A percentile compares a stretch with the other conserved stretches of the same genome.
phyloP scores from a whole-genome alignment of 2,329 filamentous ascomycete genomes.

The Scedosporium minutisporum region DNA sequence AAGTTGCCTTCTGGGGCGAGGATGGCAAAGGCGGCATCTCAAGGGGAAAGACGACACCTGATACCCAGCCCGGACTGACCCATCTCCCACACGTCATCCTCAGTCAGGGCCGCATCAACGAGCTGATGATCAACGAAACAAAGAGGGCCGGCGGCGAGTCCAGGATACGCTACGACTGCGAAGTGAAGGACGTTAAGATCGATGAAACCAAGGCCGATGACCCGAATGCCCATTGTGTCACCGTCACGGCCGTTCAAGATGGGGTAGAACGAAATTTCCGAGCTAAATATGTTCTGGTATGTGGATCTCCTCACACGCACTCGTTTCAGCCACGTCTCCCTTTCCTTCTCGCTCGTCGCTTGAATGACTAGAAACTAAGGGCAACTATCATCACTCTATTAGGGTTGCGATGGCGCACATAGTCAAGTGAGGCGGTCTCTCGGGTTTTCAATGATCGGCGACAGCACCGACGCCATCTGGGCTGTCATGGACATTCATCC shows the following conservation, averaged over 20 bases:
- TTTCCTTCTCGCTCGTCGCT: background rate
- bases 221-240: slow-evolving; percentile 30
- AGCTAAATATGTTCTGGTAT: slow-evolving; percentile 43
- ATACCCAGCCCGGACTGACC: slow-evolving; percentile 42
- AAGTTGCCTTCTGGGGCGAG: slow-evolving; percentile 45
- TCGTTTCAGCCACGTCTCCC: slow-evolving; percentile 3
- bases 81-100: slow-evolving; percentile 47
- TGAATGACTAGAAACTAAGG: background rate
- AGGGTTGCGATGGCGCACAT: slow-evolving; percentile 38
- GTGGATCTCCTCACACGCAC: slow-evolving; percentile 11
- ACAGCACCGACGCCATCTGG: slow-evolving; percentile 46
- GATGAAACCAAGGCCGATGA: slow-evolving; percentile 29
- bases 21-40: slow-evolving; percentile 25
- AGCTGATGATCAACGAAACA: slow-evolving; percentile 43
- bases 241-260: slow-evolving; percentile 26
- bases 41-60: slow-evolving; percentile 37
- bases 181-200: slow-evolving; percentile 40
- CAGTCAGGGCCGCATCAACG: slow-evolving; percentile 46
- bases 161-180: slow-evolving; percentile 44
- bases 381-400: background rate
- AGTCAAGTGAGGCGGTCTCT: slow-evolving; percentile 39
- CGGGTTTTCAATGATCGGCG: slow-evolving; percentile 49
- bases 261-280: slow-evolving; percentile 28
- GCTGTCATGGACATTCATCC: slow-evolving; percentile 48
- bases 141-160: slow-evolving; percentile 24